Percentiles rank a stretch among this genome's conserved stretches.
Evolutionary conservation across 305 asterid genomes (phyloP).

Genomic region (Plantago coronopus): DNA sequence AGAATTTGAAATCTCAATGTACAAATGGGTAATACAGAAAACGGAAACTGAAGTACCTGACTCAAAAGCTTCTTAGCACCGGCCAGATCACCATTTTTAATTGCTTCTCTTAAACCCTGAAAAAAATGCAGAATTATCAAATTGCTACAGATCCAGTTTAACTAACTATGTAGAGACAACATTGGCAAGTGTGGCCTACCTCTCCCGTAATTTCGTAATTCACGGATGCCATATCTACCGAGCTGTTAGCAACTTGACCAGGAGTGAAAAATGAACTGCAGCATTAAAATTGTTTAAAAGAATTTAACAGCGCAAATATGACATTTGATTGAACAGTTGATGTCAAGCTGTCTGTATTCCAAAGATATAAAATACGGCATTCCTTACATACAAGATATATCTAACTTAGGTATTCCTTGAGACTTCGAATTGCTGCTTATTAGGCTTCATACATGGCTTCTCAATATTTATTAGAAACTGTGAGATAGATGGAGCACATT

Average conservation of each 20-base stretch:
- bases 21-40: conserved; percentile 13
- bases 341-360: background rate
- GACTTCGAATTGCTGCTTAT: background rate
- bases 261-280: conserved; percentile 71
- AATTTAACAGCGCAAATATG: conserved; percentile 14
- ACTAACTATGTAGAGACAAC: conserved; percentile 14
- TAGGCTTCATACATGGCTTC: background rate
- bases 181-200: conserved; percentile 39
- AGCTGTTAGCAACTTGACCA: conserved; percentile 58
- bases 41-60: conserved; percentile 51
- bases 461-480: conserved; percentile 6
- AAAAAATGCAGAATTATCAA: conserved; percentile 31
- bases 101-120: conserved; percentile 94
- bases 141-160: conserved; percentile 8
- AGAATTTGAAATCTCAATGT: conserved; percentile 7
- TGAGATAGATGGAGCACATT: background rate
- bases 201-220: conserved; percentile 86
- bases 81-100: conserved; percentile 80
- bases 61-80: conserved; percentile 80
- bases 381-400: background rate
- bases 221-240: conserved; percentile 33
- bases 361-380: too few species aligned
- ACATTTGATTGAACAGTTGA: conserved; percentile 6
- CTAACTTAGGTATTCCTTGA: background rate
- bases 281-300: conserved; percentile 26